Percentiles rank a stretch among this genome's conserved stretches.
Evolutionary conservation across 176 grass and related monocot species (phyloP).

Genomic region (Tuctoria greenei): DNA sequence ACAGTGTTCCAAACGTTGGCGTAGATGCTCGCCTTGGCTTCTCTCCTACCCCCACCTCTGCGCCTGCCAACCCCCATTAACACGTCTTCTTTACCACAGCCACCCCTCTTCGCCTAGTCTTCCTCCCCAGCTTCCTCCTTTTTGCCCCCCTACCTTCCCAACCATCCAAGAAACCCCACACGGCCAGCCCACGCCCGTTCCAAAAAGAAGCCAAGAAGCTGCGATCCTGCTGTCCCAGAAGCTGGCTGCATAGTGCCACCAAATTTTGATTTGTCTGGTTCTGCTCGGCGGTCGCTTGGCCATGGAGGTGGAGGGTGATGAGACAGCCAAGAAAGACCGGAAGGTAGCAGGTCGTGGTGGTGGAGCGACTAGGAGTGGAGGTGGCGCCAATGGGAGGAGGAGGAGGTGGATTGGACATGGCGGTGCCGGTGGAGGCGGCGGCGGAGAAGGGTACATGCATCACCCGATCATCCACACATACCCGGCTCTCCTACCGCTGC

Average conservation of each 20-base stretch:
- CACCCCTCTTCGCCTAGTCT: constrained; percentile 2
- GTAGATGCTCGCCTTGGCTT: background rate
- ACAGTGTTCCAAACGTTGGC: background rate
- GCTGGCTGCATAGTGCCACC: constrained; percentile 22
- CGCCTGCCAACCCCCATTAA: constrained; percentile 35
- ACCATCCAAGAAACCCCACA: constrained; percentile 39
- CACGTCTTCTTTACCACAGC: constrained; percentile 32
- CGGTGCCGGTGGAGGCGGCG: background rate
- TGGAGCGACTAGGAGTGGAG: constrained; percentile 12
- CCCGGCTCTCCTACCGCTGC: constrained; percentile 78
- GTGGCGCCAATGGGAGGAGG: constrained; percentile 28
- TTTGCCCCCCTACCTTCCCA: constrained; percentile 59
- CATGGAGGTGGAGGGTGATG: constrained; percentile 33
- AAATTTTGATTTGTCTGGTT: constrained; percentile 12
- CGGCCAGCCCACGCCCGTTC: background rate
- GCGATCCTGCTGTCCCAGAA: constrained; percentile 32
- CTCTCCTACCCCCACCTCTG: constrained; percentile 2
- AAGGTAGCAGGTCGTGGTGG: constrained; percentile 1
- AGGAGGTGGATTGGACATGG: constrained; percentile 15
- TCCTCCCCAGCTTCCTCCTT: constrained; percentile 33
- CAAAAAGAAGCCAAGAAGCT: constrained; percentile 29
- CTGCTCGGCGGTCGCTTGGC: background rate
- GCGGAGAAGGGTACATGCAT: constrained; percentile 20
- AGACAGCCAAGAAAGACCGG: constrained; percentile 43
- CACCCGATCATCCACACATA: constrained; percentile 61